Conservation (phyloP, 352 stramenopile species). For the Pythium myriotylum region DNA sequence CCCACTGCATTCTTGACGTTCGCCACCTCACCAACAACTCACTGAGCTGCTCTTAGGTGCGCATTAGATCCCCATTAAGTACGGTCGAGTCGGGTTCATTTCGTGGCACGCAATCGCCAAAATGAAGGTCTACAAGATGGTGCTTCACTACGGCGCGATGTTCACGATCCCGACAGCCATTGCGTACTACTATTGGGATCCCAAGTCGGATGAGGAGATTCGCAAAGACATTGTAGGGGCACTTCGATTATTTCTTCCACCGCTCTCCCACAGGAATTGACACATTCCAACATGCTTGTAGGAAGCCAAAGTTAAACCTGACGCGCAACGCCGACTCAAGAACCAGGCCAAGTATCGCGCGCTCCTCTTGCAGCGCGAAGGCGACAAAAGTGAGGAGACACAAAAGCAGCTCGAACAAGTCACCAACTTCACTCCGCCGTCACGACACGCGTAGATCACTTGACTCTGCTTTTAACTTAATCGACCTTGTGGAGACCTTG, state of each 20-base stretch:
- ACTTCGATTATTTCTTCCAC: too few species aligned
- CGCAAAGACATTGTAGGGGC: slow-evolving; percentile 66
- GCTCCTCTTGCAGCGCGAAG: slow-evolving; percentile 56
- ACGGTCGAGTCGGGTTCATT: not conserved
- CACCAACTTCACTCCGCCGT: slow-evolving; percentile 54
- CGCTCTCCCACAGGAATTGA: too few species aligned
- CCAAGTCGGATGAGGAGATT: slow-evolving; percentile 75
- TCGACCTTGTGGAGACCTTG: not conserved
- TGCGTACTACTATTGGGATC: slow-evolving; percentile 72
- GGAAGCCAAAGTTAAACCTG: slow-evolving; percentile 72
- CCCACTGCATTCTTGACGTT: too few species aligned
- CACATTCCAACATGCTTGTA: too few species aligned
- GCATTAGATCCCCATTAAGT: slow-evolving; percentile 16
- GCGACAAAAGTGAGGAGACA: slow-evolving; percentile 51
- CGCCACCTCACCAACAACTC: slow-evolving; percentile 9
- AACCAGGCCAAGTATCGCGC: slow-evolving; percentile 78
- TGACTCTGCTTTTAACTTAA: slow-evolving; percentile 5
- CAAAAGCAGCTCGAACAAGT: slow-evolving; percentile 80
- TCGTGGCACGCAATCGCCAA: too few species aligned
- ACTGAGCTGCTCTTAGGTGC: slow-evolving; percentile 10
- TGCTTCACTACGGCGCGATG: slow-evolving; percentile 75
- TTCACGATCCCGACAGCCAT: slow-evolving; percentile 74
- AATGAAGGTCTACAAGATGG: slow-evolving; percentile 86
- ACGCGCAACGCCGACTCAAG: slow-evolving; percentile 59
- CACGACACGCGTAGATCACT: slow-evolving; percentile 16